Conservation (phyloP, 2,329 filamentous ascomycete species). For the Colletotrichum lindemuthianum region DNA sequence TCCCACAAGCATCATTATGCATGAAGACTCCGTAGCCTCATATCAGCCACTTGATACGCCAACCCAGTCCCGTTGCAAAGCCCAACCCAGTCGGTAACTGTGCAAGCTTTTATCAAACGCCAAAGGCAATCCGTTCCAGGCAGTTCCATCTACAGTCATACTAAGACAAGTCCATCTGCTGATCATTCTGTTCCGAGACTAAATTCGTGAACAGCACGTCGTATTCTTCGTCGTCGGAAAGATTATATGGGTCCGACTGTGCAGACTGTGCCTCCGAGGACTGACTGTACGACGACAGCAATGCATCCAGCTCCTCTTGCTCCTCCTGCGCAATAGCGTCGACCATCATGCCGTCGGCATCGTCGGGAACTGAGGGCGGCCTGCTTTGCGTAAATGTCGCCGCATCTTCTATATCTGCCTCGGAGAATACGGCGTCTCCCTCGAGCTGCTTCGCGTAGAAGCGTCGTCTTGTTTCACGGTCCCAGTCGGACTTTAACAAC, state of each 20-base stretch:
- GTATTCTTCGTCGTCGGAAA: conserved; percentile 69
- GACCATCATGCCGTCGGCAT: conserved; percentile 61
- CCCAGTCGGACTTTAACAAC: conserved; percentile 50
- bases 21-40: conserved; percentile 11
- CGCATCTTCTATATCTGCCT: conserved; percentile 63
- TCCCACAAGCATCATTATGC: conserved; percentile 38
- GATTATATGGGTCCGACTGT: conserved; percentile 34
- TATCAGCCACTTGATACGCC: conserved; percentile 9
- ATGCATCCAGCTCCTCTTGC: conserved; percentile 66
- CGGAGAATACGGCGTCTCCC: conserved; percentile 53
- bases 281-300: conserved; percentile 60
- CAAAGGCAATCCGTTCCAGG: conserved; percentile 1
- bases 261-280: conserved; percentile 41
- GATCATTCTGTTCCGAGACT: conserved; percentile 55
- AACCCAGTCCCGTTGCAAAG: background rate
- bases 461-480: conserved; percentile 45
- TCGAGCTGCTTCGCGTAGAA: conserved; percentile 51
- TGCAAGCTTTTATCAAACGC: conserved; percentile 7
- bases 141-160: conserved; percentile 3
- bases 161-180: conserved; percentile 60
- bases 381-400: conserved; percentile 47
- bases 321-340: conserved; percentile 63
- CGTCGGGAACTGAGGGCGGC: conserved; percentile 32
- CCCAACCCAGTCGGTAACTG: conserved; percentile 6
- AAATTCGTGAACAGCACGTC: conserved; percentile 74